These are phyloP conservation scores for Anethum foeniculum DNA, from an alignment of 140 eudicot species.

Conservation along the genomic window DNA sequence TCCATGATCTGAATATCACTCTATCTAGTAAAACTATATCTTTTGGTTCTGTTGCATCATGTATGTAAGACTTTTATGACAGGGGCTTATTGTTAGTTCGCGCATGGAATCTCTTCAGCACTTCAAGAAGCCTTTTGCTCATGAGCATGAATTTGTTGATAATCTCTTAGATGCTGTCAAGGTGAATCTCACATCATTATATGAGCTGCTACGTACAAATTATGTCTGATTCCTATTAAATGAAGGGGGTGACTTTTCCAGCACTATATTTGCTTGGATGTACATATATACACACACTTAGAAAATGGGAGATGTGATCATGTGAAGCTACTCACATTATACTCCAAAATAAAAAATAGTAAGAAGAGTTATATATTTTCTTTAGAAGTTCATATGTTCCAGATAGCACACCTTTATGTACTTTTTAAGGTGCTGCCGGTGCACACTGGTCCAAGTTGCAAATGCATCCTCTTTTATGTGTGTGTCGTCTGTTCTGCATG, in stretches of 20 bases:
- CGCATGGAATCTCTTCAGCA: constrained; percentile 85
- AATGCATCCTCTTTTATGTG: background rate
- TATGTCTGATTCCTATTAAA: background rate
- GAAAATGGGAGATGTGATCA: background rate
- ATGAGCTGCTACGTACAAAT: constrained; percentile 5
- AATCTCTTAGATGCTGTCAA: constrained; percentile 74
- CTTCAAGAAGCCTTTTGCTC: constrained; percentile 90
- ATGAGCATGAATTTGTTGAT: constrained; percentile 68
- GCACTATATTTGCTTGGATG: background rate
- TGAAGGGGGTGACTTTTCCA: background rate
- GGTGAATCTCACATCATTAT: constrained; percentile 23
- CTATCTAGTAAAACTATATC: background rate
- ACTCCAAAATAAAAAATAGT: background rate
- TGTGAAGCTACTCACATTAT: background rate
- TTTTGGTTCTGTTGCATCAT: background rate
- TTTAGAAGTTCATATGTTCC: background rate
- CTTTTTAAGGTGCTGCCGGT: background rate
- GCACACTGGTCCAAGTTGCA: background rate
- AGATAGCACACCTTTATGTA: background rate
- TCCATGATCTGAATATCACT: background rate
- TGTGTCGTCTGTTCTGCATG: background rate
- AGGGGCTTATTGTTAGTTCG: constrained; percentile 81
- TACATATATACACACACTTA: background rate
- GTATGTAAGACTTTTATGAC: background rate
- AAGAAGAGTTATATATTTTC: background rate